A percentile compares a stretch with the other conserved stretches of the same genome.
These are phyloP conservation scores for Ophiorrhiza pumila DNA, from an alignment of 257 asterid genomes.

Conservation along the genomic window DNA sequence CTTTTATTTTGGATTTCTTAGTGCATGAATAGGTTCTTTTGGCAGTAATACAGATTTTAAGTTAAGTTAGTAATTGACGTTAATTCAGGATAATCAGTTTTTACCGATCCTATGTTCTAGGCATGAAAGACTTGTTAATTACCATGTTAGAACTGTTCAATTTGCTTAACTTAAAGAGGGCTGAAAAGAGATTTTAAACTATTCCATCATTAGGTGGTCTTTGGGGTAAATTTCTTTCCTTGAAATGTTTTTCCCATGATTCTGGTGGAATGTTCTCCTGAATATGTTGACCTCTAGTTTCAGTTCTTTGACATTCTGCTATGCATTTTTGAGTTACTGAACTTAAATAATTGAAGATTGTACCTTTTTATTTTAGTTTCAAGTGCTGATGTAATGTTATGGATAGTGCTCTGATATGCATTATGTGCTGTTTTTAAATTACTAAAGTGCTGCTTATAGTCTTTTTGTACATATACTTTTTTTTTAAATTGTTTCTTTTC, in stretches of 20 bases:
- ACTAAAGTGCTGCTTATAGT: not conserved
- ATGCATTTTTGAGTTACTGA: not conserved
- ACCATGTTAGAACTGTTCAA: not conserved
- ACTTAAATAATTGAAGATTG: not conserved
- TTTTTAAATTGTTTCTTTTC: not conserved
- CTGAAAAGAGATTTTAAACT: not conserved
- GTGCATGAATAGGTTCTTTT: not conserved
- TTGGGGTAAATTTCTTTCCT: not conserved
- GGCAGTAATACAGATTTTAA: not conserved
- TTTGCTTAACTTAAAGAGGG: not conserved
- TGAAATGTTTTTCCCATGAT: not conserved
- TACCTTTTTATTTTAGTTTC: not conserved
- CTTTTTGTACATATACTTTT: not conserved
- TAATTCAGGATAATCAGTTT: not conserved
- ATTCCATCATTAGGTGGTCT: not conserved
- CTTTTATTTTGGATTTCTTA: not conserved
- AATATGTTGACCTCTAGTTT: not conserved
- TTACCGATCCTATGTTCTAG: not conserved
- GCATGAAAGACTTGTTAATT: not conserved
- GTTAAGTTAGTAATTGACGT: not conserved
- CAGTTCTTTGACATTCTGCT: constrained; percentile 4
- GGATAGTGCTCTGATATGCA: not conserved
- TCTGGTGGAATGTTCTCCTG: not conserved
- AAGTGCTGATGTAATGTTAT: not conserved
- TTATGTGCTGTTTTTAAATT: constrained; percentile 2